Conservation (phyloP, 805 yeast genomes). For the Lipomyces anomalus region DNA sequence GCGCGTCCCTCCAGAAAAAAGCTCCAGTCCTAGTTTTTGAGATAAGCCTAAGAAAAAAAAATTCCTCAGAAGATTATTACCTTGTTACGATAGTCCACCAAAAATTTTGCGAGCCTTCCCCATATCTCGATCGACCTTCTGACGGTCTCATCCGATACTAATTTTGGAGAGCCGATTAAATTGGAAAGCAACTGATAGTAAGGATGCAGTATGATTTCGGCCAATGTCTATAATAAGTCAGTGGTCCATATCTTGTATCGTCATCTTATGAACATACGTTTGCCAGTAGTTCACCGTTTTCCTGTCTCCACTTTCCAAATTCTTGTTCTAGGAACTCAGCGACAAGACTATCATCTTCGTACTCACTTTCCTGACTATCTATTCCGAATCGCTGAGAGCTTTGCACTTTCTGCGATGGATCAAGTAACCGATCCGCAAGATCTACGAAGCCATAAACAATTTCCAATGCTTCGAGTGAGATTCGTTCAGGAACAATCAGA, state of each 20-base stretch:
- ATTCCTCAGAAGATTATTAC: not conserved
- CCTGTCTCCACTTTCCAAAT: slow-evolving; percentile 1
- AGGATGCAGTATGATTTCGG: slow-evolving; percentile 3
- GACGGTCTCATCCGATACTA: slow-evolving; percentile 3
- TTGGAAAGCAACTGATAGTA: slow-evolving; percentile 14
- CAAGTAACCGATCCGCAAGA: slow-evolving; percentile 4
- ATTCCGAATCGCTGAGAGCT: not conserved
- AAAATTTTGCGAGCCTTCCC: slow-evolving; percentile 12
- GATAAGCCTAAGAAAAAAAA: not conserved
- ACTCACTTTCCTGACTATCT: slow-evolving; percentile 6
- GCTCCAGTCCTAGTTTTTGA: slow-evolving; percentile 12
- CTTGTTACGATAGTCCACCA: slow-evolving; percentile 2
- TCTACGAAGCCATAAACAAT: slow-evolving; percentile 9
- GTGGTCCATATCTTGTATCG: not conserved
- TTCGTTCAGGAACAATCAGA: slow-evolving; percentile 9
- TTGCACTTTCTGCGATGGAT: not conserved
- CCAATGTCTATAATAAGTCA: slow-evolving; percentile 4
- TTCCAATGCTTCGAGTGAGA: slow-evolving; percentile 8
- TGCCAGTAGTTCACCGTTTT: slow-evolving; percentile 4
- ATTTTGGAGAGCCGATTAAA: slow-evolving; percentile 6
- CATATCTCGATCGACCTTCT: slow-evolving; percentile 10
- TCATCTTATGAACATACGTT: slow-evolving; percentile 5
- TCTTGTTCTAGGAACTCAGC: slow-evolving; percentile 11
- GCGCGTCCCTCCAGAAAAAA: slow-evolving; percentile 14
- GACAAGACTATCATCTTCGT: slow-evolving; percentile 11